Evolutionary conservation across 495 filamentous ascomycete genomes (phyloP).

Genomic region (Xylaria curta): DNA sequence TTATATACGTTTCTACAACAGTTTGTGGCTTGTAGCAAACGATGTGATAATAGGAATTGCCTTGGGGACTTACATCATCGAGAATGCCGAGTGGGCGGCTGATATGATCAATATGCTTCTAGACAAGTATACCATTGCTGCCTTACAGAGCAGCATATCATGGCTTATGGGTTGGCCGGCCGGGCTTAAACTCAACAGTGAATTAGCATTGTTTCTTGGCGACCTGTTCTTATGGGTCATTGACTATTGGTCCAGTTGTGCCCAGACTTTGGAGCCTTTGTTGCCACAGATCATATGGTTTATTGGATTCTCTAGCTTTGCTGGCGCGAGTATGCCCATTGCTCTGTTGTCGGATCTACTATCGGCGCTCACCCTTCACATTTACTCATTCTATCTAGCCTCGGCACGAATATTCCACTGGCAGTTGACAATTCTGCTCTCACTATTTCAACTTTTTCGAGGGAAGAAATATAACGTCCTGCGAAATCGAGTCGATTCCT

Average conservation of each 20-base stretch:
- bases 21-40: slow-evolving; percentile 97
- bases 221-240: slow-evolving; percentile 98
- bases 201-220: slow-evolving; percentile 90
- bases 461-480: slow-evolving; percentile 98
- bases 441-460: slow-evolving; percentile 96
- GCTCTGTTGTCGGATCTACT: slow-evolving; percentile 94
- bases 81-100: slow-evolving; percentile 87
- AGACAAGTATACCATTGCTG: slow-evolving; percentile 83
- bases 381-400: slow-evolving; percentile 97
- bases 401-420: slow-evolving; percentile 97
- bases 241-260: slow-evolving; percentile 90
- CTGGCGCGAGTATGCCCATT: slow-evolving; percentile 95
- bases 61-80: slow-evolving; percentile 93
- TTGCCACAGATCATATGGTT: slow-evolving; percentile 89
- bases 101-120: slow-evolving; percentile 80
- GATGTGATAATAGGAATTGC: slow-evolving; percentile 99
- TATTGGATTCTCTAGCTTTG: slow-evolving; percentile 93
- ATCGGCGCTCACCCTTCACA: slow-evolving; percentile 90
- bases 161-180: slow-evolving; percentile 99
- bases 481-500: slow-evolving; percentile 95
- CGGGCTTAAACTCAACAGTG: slow-evolving; percentile 95
- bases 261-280: slow-evolving; percentile 74
- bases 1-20: slow-evolving; percentile 99
- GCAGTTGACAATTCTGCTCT: slow-evolving; percentile 95
- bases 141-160: slow-evolving; percentile 84